Evolutionary conservation across 805 yeast genomes (phyloP).

Genomic region (Candida jianshihensis): DNA sequence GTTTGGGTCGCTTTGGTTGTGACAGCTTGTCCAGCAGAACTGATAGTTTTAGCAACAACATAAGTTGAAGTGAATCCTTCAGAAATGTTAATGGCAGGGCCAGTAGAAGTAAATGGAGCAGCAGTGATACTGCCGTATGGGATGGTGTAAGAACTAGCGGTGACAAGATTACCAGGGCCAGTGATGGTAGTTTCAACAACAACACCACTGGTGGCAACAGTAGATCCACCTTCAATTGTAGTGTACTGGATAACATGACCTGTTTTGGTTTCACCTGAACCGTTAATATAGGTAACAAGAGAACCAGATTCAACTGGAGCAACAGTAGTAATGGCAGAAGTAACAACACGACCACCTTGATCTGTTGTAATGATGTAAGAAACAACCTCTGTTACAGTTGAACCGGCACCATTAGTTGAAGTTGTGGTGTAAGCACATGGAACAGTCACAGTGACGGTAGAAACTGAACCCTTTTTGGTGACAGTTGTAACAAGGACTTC

Average conservation of each 20-base stretch:
- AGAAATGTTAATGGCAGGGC: not conserved
- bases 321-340: not conserved
- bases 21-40: too few relatives aligned
- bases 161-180: not conserved
- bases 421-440: conserved; percentile 3
- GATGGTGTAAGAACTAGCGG: not conserved
- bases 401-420: not conserved
- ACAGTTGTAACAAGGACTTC: conserved; percentile 2
- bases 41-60: too few relatives aligned
- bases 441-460: conserved; percentile 2
- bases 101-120: not conserved
- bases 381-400: not conserved
- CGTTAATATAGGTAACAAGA: too few relatives aligned
- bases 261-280: not conserved
- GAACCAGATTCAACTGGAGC: not conserved
- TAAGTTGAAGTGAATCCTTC: too few relatives aligned
- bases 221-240: not conserved
- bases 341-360: not conserved
- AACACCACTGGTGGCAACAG: not conserved
- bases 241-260: not conserved
- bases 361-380: not conserved
- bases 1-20: too few relatives aligned
- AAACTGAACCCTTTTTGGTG: not conserved
- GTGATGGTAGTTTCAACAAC: not conserved
- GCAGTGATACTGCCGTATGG: not conserved